phyloP scores from a whole-genome alignment of 805 yeast species.

The Kockiozyma suomiensis region DNA sequence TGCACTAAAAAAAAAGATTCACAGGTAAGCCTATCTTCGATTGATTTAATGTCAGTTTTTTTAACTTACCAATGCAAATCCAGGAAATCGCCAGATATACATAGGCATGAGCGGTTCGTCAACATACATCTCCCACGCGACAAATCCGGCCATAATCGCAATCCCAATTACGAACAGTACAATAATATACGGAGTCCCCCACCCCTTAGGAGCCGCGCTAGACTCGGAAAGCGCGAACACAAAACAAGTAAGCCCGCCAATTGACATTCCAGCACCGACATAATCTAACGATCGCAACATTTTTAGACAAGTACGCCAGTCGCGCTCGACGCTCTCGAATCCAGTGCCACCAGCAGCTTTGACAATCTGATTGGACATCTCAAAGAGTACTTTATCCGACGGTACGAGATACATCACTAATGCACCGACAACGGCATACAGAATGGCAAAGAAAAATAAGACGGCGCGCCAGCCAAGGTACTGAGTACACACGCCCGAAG shows the following conservation, averaged over 20 bases:
- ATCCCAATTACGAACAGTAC: slow-evolving; percentile 49
- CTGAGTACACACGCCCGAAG: slow-evolving; percentile 50
- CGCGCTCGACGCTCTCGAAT: slow-evolving; percentile 43
- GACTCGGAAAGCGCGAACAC: slow-evolving; percentile 52
- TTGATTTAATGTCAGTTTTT: too few species aligned
- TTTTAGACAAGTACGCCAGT: slow-evolving; percentile 1
- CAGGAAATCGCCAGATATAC: slow-evolving; percentile 46
- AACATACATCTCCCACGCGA: slow-evolving; percentile 45
- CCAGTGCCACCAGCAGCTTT: slow-evolving; percentile 41
- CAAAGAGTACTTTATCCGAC: slow-evolving; percentile 37
- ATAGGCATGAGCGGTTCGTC: slow-evolving; percentile 52
- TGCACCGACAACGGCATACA: slow-evolving; percentile 41
- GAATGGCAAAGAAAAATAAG: slow-evolving; percentile 47
- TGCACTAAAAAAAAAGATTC: too few species aligned
- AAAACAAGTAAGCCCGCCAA: slow-evolving; percentile 48
- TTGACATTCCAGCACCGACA: slow-evolving; percentile 48
- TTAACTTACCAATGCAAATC: slow-evolving; percentile 43
- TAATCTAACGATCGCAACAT: slow-evolving; percentile 45
- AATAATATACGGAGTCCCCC: slow-evolving; percentile 53
- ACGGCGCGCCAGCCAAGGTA: slow-evolving; percentile 48
- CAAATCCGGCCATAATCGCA: slow-evolving; percentile 42
- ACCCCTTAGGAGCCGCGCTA: slow-evolving; percentile 46
- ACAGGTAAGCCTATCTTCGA: too few species aligned
- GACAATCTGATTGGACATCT: background rate
- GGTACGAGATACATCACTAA: slow-evolving; percentile 42